Conservation (phyloP, 257 asterid species). For the Solanum sitiens region DNA sequence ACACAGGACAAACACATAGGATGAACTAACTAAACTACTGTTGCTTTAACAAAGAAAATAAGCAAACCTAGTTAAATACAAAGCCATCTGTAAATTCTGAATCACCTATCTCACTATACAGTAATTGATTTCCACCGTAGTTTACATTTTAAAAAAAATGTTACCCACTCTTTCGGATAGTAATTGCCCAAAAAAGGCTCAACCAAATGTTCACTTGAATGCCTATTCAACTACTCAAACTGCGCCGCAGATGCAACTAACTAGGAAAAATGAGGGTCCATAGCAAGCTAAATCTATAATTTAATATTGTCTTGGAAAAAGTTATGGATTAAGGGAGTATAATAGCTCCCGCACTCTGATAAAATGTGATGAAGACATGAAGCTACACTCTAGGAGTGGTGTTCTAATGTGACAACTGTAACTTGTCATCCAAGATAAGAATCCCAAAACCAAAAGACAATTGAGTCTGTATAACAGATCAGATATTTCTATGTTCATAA, state of each 20-base stretch:
- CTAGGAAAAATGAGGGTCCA: neutral
- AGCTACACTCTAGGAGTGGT: neutral
- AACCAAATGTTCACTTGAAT: neutral
- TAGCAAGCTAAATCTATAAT: neutral
- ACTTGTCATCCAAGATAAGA: neutral
- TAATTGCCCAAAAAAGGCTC: neutral
- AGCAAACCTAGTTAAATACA: neutral
- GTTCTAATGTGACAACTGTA: neutral
- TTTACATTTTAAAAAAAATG: no score
- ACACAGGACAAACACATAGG: neutral
- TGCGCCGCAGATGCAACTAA: neutral
- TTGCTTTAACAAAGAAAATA: neutral
- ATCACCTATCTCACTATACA: neutral
- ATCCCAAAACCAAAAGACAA: neutral
- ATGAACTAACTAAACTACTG: neutral
- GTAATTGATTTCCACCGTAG: neutral
- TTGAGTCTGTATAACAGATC: neutral
- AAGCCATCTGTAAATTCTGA: neutral
- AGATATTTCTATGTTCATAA: neutral
- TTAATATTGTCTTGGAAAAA: neutral
- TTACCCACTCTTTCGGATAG: neutral
- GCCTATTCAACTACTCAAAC: neutral
- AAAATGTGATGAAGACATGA: neutral
- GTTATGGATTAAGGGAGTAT: neutral
- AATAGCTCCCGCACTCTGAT: neutral